phyloP scores from a whole-genome alignment of 345 rosid genomes.

The Mercurialis annua region DNA sequence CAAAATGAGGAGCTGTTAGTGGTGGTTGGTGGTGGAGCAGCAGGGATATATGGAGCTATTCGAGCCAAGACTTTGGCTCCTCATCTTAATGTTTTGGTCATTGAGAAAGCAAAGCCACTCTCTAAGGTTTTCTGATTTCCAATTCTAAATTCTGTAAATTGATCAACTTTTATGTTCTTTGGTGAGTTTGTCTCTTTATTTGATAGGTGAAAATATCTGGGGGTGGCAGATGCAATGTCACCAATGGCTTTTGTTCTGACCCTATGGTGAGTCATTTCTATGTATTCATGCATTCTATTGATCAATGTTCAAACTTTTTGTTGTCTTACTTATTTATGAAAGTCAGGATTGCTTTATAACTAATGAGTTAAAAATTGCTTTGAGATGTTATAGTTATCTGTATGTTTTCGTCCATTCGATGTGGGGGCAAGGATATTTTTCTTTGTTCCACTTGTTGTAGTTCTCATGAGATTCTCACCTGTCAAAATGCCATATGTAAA shows the following conservation, averaged over 20 bases:
- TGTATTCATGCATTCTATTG: too few species aligned
- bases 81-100: conserved; percentile 59
- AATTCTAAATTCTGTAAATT: too few species aligned
- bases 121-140: too few species aligned
- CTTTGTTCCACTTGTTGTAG: not conserved
- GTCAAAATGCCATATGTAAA: too few species aligned
- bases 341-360: too few species aligned
- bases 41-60: conserved; percentile 88
- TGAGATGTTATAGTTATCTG: not conserved
- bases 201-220: conserved; percentile 89
- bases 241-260: conserved; percentile 75
- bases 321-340: not conserved
- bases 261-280: conserved; percentile 42
- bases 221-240: conserved; percentile 91
- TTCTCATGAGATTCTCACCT: not conserved
- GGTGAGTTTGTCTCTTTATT: too few species aligned
- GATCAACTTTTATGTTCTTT: too few species aligned
- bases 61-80: conserved; percentile 84
- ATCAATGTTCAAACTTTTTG: not conserved
- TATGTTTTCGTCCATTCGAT: not conserved
- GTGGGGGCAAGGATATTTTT: too few species aligned
- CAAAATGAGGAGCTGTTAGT: conserved; percentile 54
- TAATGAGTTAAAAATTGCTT: not conserved
- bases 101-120: conserved; percentile 82
- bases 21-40: conserved; percentile 98